Percentiles rank a stretch among this genome's conserved stretches.
Conservation (phyloP, 2,329 filamentous ascomycete genomes). For the Epichloe sp. region DNA sequence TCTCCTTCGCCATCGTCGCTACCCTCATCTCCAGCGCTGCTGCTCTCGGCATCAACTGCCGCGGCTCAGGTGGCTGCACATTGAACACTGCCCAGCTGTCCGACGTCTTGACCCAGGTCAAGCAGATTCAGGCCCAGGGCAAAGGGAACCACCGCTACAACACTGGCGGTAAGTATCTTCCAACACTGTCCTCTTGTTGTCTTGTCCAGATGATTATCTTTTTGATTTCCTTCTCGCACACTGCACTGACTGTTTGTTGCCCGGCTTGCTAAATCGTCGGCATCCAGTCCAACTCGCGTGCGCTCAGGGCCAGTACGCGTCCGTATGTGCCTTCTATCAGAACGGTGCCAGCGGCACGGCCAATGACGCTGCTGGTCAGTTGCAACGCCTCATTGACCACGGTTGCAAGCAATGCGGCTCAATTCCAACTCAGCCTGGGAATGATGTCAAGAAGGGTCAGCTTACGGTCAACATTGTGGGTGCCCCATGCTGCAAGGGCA, state of each 20-base stretch:
- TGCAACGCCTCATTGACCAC: slow-evolving; percentile 8
- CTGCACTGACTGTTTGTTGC: neutral
- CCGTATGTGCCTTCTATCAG: slow-evolving; percentile 10
- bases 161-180: slow-evolving; percentile 5
- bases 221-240: too few species aligned
- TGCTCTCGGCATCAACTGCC: slow-evolving; percentile 10
- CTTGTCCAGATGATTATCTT: too few species aligned
- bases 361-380: slow-evolving; percentile 6
- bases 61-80: slow-evolving; percentile 8
- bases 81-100: slow-evolving; percentile 6
- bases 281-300: slow-evolving; percentile 9
- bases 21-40: slow-evolving; percentile 4
- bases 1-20: slow-evolving; percentile 1
- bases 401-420: slow-evolving; percentile 8
- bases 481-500: slow-evolving; percentile 8
- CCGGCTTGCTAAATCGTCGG: neutral
- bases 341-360: slow-evolving; percentile 8
- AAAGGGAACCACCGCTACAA: slow-evolving; percentile 7
- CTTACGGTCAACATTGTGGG: slow-evolving; percentile 9
- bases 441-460: slow-evolving; percentile 10
- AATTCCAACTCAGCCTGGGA: slow-evolving; percentile 9
- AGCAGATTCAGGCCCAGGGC: slow-evolving; percentile 5
- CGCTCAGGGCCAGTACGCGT: slow-evolving; percentile 6
- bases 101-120: slow-evolving; percentile 6
- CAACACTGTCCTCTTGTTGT: neutral